phyloP scores from a whole-genome alignment of 179 eudicot species.

The Pouteria campechiana region DNA sequence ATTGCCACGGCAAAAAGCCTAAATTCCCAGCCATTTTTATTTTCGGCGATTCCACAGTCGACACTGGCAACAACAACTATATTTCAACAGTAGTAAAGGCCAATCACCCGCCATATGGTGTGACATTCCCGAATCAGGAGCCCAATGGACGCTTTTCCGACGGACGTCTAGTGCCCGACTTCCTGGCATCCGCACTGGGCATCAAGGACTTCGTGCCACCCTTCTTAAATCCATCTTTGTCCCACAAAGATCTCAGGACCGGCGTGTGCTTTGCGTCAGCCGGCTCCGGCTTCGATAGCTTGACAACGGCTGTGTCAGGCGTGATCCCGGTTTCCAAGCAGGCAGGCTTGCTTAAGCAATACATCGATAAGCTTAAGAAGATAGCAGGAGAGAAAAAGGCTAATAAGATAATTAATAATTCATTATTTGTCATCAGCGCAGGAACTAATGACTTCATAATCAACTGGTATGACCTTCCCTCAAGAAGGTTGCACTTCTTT shows the following conservation, averaged over 20 bases:
- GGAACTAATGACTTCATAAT: conserved; percentile 42
- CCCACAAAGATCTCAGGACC: conserved; percentile 20
- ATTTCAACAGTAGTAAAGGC: conserved; percentile 11
- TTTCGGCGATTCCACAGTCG: conserved; percentile 30
- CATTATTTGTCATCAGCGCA: conserved; percentile 25
- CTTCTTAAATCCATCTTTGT: conserved; percentile 24
- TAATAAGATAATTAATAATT: conserved; percentile 9
- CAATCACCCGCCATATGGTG: conserved; percentile 29
- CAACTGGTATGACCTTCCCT: conserved; percentile 27
- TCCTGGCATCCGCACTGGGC: conserved; percentile 31
- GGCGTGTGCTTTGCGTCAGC: conserved; percentile 59
- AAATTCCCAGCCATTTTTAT: conserved; percentile 9
- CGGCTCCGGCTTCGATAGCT: conserved; percentile 45
- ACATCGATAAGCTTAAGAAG: conserved; percentile 16
- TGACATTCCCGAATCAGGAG: conserved; percentile 13
- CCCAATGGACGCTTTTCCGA: conserved; percentile 39
- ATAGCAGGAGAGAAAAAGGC: conserved; percentile 21
- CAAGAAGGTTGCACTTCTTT: conserved; percentile 18
- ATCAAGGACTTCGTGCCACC: conserved; percentile 45
- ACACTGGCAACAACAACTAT: conserved; percentile 30
- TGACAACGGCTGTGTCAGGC: conserved; percentile 12
- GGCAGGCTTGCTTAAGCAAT: conserved; percentile 13
- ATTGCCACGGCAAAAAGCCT: not conserved
- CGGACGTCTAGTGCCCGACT: conserved; percentile 43
- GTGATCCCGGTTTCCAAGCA: conserved; percentile 39